Evolutionary conservation across 1,284 basidiomycete species (phyloP), one percentile per base, ranked within the genome.

Genomic region (Apiotrichum akiyoshidainum): DNA sequence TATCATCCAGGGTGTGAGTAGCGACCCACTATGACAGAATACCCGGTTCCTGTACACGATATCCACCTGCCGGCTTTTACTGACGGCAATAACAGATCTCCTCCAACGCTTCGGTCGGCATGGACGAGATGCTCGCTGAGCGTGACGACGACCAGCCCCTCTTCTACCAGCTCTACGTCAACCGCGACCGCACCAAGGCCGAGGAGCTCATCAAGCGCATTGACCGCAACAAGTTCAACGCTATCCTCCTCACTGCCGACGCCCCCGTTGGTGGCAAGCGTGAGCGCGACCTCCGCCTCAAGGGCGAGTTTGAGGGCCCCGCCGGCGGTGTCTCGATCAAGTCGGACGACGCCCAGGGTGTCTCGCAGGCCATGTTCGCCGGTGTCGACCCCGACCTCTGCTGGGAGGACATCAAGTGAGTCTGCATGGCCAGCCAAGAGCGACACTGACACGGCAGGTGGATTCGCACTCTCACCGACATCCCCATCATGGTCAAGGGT

Each of bases 171-270:
- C 80, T 96, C 35, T 96, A 96, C 78, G 91, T 95, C 72, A 86
- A 92, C 76, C 80, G 80, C 49, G 83, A 91, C 69, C 83, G 90
- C 52, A 71, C 78, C 6, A 80, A 84, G 31, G 89, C 91, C 2
- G 85, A 85, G 66, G 82, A 85, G 62, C 85, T 89, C 40, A 82
- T 96, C 37, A 81, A 81, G 45, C 86, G 89, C 60, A 83, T 92
- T 22, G 86, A 89, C 65, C 69, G 74, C 19, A 77, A 88, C 12
- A 89, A 86, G 54, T 69, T 75, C 56, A 68, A 78, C 59, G 92
- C 90, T 1, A 89, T 97, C 55, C 90, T 92, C 76, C 79, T 96
- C 46, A 96, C 93, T 0, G 92, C 94, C 4, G 93, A 96, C 78
- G 91, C 92, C 9, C 82, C 90, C 6, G 85, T 90, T 10, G 83